A percentile compares a stretch with the other conserved stretches of the same genome.
Evolutionary conservation across 2,329 filamentous ascomycete species (phyloP).

Genomic region (Calonectria leucothoes): DNA sequence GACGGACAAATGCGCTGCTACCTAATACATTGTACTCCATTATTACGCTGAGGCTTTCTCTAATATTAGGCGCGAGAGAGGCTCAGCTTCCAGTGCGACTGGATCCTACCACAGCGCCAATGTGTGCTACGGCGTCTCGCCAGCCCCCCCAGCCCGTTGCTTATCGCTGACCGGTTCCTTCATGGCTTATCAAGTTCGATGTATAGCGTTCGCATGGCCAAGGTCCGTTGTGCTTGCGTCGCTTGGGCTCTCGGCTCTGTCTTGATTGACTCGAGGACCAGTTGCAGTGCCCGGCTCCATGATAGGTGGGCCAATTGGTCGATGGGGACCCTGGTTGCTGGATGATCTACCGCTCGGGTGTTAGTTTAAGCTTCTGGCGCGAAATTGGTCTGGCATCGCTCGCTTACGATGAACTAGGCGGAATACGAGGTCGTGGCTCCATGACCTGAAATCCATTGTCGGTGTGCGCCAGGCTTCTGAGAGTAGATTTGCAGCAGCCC

Average conservation of each 20-base stretch:
- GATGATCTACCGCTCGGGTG: background rate
- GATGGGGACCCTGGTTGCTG: background rate
- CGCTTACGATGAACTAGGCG: constrained; percentile 12
- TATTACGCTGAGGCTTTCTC: background rate
- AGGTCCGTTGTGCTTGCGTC: background rate
- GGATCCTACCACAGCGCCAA: background rate
- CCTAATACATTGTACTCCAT: background rate
- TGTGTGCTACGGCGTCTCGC: background rate
- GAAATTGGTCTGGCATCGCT: background rate
- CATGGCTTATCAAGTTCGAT: background rate
- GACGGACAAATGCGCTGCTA: background rate
- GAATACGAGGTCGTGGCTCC: constrained; percentile 8
- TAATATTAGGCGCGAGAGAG: background rate
- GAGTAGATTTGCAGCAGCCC: constrained; percentile 18
- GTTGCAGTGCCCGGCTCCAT: background rate
- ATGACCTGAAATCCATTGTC: constrained; percentile 26
- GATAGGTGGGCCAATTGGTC: background rate
- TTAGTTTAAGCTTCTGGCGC: background rate
- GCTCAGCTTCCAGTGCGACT: background rate
- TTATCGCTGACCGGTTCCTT: background rate
- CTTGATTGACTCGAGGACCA: background rate
- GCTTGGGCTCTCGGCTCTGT: background rate
- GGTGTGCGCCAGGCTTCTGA: background rate
- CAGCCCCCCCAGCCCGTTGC: background rate
- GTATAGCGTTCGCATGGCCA: background rate